These are phyloP conservation scores for Globisporangium nagaii DNA, from an alignment of 352 stramenopile species.

Conservation along the genomic window DNA sequence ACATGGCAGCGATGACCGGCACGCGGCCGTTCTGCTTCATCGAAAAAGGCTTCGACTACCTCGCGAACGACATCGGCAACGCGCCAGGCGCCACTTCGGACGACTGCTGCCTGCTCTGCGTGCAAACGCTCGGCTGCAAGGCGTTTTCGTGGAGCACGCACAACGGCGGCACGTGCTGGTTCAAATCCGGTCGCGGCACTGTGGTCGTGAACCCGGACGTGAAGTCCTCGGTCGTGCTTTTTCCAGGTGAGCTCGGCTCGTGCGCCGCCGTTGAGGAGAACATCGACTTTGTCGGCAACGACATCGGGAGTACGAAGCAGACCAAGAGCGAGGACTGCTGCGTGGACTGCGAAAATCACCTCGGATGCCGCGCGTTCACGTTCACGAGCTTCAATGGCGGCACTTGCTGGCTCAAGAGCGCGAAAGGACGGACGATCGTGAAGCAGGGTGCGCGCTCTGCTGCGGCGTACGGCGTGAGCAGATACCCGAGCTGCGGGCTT, in stretches of 20 bases:
- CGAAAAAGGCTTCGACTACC: constrained; percentile 26
- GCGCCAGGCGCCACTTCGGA: not conserved
- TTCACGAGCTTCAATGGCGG: constrained; percentile 23
- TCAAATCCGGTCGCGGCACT: constrained; percentile 41
- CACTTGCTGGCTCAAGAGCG: constrained; percentile 53
- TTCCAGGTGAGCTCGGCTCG: not conserved
- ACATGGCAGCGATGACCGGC: not conserved
- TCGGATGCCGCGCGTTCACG: not conserved
- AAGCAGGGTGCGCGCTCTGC: constrained; percentile 11
- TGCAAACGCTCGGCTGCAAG: constrained; percentile 15
- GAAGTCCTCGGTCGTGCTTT: constrained; percentile 13
- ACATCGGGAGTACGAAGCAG: too few species aligned
- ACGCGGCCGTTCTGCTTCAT: constrained; percentile 7
- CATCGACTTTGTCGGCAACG: too few species aligned
- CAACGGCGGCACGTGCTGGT: constrained; percentile 44
- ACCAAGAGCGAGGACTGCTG: too few species aligned
- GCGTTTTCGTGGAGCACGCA: constrained; percentile 41
- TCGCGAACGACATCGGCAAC: constrained; percentile 28
- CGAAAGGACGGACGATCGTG: not conserved
- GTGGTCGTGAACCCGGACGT: constrained; percentile 15
- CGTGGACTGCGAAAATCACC: too few species aligned
- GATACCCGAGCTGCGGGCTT: too few species aligned
- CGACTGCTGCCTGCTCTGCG: constrained; percentile 21
- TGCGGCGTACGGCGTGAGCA: too few species aligned
- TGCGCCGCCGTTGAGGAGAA: not conserved